phyloP scores from a whole-genome alignment of 2,329 filamentous ascomycete genomes.

The Phaeomoniella chlamydospora region DNA sequence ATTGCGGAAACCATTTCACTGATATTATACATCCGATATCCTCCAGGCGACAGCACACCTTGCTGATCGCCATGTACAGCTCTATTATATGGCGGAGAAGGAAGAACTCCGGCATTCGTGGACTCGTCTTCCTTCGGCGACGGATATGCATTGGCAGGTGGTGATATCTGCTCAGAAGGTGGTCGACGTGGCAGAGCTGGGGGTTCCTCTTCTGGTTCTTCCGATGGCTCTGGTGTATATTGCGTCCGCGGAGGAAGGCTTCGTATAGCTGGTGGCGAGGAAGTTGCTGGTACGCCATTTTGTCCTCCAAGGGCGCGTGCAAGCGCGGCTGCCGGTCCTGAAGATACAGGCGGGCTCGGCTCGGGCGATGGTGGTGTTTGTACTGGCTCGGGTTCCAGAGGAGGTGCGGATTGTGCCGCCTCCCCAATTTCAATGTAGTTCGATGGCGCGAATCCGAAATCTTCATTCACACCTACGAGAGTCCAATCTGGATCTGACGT shows the following conservation, averaged over 20 bases:
- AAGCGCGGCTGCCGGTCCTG: constrained; percentile 44
- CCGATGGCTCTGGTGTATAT: constrained; percentile 53
- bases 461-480: constrained; percentile 66
- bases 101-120: constrained; percentile 24
- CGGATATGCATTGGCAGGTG: constrained; percentile 19
- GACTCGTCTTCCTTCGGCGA: constrained; percentile 22
- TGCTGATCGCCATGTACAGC: constrained; percentile 28
- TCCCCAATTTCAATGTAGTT: constrained; percentile 79
- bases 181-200: constrained; percentile 51
- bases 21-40: constrained; percentile 90
- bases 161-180: constrained; percentile 37
- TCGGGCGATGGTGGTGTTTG: constrained; percentile 7
- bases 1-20: constrained; percentile 96
- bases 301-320: constrained; percentile 28
- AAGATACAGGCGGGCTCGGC: constrained; percentile 27
- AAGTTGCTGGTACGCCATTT: constrained; percentile 18
- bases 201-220: constrained; percentile 45
- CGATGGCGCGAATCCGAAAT: constrained; percentile 87
- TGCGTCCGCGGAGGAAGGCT: constrained; percentile 32
- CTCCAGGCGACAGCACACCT: constrained; percentile 46
- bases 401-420: constrained; percentile 15
- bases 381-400: constrained; percentile 10
- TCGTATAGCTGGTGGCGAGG: constrained; percentile 14
- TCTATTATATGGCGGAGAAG: constrained; percentile 43
- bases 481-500: constrained; percentile 93